Conservation (phyloP, 805 yeast genomes). For the Suhomyces pyralidae region DNA sequence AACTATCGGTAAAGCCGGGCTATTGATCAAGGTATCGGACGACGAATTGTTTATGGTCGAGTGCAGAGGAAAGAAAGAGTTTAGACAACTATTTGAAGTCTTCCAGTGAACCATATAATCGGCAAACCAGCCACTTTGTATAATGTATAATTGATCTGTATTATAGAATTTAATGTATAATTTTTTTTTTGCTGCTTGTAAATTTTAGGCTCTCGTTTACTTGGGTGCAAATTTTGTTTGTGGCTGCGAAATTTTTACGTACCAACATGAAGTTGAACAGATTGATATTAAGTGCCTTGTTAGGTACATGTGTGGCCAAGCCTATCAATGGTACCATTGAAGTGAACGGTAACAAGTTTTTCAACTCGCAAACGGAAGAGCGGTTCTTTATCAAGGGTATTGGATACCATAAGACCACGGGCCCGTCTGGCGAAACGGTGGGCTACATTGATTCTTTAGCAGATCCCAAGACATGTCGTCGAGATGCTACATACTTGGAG, state of each 20-base stretch:
- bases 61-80: slow-evolving; percentile 43
- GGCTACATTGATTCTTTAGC: slow-evolving; percentile 73
- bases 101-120: slow-evolving; percentile 10
- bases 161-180: too few species aligned
- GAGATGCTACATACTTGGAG: slow-evolving; percentile 78
- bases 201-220: too few species aligned
- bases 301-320: background rate
- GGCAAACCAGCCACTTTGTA: too few species aligned
- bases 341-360: slow-evolving; percentile 72
- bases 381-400: slow-evolving; percentile 87
- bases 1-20: slow-evolving; percentile 43
- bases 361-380: slow-evolving; percentile 64
- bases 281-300: background rate
- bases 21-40: slow-evolving; percentile 31
- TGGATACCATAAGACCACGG: slow-evolving; percentile 76
- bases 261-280: background rate
- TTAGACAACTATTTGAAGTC: slow-evolving; percentile 24
- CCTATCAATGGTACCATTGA: slow-evolving; percentile 46
- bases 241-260: background rate
- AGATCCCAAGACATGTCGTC: slow-evolving; percentile 61
- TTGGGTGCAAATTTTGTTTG: slow-evolving; percentile 1
- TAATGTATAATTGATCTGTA: too few species aligned
- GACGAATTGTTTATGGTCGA: slow-evolving; percentile 40
- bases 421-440: slow-evolving; percentile 12
- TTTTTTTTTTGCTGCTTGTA: too few species aligned